Evolutionary conservation across 345 rosid species (phyloP).

Genomic region (Sapria himalayana): DNA sequence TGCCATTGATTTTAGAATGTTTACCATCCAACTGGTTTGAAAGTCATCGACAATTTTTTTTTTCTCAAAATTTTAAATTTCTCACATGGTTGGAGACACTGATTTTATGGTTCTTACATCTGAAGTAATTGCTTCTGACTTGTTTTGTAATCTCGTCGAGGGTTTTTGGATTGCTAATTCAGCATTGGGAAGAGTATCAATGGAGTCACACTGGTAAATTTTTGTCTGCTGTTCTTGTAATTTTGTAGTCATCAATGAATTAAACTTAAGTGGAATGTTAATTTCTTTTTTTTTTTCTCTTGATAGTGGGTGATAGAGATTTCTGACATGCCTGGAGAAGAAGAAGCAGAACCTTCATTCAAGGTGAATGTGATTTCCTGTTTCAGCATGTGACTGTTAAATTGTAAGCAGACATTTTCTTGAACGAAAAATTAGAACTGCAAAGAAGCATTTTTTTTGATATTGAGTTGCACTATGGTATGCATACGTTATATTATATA

Average conservation of each 20-base stretch:
- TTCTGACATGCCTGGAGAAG: conserved; percentile 67
- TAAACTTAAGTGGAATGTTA: conserved; percentile 3
- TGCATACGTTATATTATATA: too few species aligned
- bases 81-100: background rate
- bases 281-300: conserved; percentile 6
- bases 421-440: too few species aligned
- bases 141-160: conserved; percentile 54
- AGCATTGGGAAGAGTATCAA: conserved; percentile 84
- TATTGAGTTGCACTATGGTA: too few species aligned
- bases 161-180: conserved; percentile 35
- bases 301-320: conserved; percentile 95
- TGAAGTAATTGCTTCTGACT: conserved; percentile 29
- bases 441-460: too few species aligned
- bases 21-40: too few species aligned
- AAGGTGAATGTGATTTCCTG: conserved; percentile 30
- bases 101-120: background rate
- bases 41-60: too few species aligned
- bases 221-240: conserved; percentile 3
- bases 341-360: conserved; percentile 89
- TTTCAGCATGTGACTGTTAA: background rate
- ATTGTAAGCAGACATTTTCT: too few species aligned
- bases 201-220: conserved; percentile 79
- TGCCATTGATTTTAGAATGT: too few species aligned
- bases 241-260: background rate
- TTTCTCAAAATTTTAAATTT: background rate